Base-by-base conservation (phyloP, 2,329 filamentous ascomycete species). In the Cladophialophora bantiana region DNA sequence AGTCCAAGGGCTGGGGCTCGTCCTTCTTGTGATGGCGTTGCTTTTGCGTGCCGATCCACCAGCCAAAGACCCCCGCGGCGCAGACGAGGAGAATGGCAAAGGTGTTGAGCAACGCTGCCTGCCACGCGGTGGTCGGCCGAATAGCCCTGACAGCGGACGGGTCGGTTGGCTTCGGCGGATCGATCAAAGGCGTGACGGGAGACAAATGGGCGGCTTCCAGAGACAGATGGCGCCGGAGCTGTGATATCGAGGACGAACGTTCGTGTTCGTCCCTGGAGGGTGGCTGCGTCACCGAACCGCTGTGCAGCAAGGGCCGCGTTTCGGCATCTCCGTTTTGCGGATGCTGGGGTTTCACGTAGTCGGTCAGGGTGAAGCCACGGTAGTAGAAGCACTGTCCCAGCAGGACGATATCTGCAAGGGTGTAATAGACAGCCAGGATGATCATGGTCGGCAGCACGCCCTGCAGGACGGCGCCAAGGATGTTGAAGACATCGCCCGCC, bases 301-400 rank as follows among this genome's bases (percentile, higher is more conserved):
- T 62, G 53, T 68, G 67, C 36, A 76, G 64, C 7, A 76, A 64
- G 7, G 74, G 71, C 31, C 69, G 68, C 15, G 66, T 68, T 58
- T 75, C 74, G 7, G 67, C 66, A 31, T 69, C 67, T 15, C 58
- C 56, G 40, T 65, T 58, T 26, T 60, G 26, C 10, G 40, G 26
- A 40, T 38, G 45, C 15, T 66, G 34, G 15, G 61, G 26, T 32
- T 62, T 35, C 62, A 68, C 31, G 68, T 74, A 70, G 56, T 79
- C 78, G 10, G 71, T 75, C 18, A 81, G 67, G 4, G 76, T 81
- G 61, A 97, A 95, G 3, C 94, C 94, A 60, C 92, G 89, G 79
- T 99, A 99, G 82, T 96, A 98, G 82, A 98, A 96, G 79, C 92
- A 96, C 80, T 99, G 95, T 0, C 83, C 85, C 0, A 98, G 83